A percentile compares a stretch with the other conserved stretches of the same genome.
phyloP scores from a whole-genome alignment of 129 eudicot species.

The Silybum marianum region DNA sequence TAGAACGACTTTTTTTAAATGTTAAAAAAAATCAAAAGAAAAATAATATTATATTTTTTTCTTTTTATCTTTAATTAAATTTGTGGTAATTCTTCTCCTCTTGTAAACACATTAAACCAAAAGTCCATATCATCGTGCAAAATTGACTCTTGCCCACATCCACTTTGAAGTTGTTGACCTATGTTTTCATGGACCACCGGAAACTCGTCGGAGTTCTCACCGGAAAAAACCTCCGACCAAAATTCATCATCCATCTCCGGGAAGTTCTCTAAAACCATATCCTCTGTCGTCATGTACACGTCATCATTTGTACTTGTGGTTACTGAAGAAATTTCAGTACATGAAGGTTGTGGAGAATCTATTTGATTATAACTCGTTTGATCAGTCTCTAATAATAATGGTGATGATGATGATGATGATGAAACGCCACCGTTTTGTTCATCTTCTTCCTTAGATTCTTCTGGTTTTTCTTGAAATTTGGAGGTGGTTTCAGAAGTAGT shows the following conservation, averaged over 20 bases:
- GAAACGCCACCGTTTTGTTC: not conserved
- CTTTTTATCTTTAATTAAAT: not conserved
- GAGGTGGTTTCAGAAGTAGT: not conserved
- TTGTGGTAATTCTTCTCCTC: slow-evolving; percentile 44
- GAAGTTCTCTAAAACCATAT: slow-evolving; percentile 27
- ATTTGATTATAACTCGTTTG: slow-evolving; percentile 29
- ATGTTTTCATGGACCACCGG: slow-evolving; percentile 23
- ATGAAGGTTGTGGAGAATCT: slow-evolving; percentile 41
- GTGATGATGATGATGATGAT: slow-evolving; percentile 6
- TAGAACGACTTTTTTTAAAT: not conserved
- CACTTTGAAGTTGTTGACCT: slow-evolving; percentile 39
- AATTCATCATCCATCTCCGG: slow-evolving; percentile 46
- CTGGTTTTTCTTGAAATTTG: not conserved
- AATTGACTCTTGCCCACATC: slow-evolving; percentile 35
- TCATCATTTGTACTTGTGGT: slow-evolving; percentile 29
- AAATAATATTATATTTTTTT: not conserved
- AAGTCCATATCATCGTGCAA: slow-evolving; percentile 49
- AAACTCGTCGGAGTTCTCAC: slow-evolving; percentile 33
- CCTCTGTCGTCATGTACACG: slow-evolving; percentile 25
- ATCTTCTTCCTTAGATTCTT: slow-evolving; percentile 12
- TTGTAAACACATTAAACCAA: slow-evolving; percentile 56
- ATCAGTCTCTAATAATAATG: slow-evolving; percentile 6
- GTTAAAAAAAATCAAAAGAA: slow-evolving; percentile 5
- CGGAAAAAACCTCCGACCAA: slow-evolving; percentile 55
- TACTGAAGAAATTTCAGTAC: slow-evolving; percentile 34